A percentile compares a stretch with the other conserved stretches of the same genome.
phyloP scores from a whole-genome alignment of 2,329 filamentous ascomycete species.

The Neonectria hederae region DNA sequence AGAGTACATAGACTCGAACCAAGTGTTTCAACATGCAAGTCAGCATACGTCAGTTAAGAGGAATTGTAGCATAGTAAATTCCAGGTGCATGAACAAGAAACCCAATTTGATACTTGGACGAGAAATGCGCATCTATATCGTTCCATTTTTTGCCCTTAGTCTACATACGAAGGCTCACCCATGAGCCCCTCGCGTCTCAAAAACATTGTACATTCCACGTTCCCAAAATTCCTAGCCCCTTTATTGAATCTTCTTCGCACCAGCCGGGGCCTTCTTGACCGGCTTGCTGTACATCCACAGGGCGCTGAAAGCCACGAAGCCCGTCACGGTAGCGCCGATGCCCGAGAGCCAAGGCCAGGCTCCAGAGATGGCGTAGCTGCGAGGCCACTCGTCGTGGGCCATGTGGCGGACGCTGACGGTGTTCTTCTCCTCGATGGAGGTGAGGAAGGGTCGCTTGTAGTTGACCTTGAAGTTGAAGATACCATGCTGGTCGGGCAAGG shows the following conservation, averaged over 20 bases:
- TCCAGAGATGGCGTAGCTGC: constrained; percentile 87
- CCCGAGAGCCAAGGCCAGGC: constrained; percentile 96
- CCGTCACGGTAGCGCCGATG: constrained; percentile 82
- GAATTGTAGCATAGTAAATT: not conserved
- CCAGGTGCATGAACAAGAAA: constrained; percentile 1
- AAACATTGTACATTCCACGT: constrained; percentile 28
- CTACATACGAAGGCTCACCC: constrained; percentile 29
- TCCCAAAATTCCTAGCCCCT: constrained; percentile 9
- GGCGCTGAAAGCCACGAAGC: constrained; percentile 85
- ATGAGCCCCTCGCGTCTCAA: constrained; percentile 17
- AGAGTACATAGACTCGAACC: too few species aligned
- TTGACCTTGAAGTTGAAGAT: constrained; percentile 99
- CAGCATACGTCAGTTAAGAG: too few species aligned
- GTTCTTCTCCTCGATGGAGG: constrained; percentile 89
- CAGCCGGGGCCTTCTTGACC: constrained; percentile 43
- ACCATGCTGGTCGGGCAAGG: constrained; percentile 93
- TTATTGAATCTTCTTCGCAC: constrained; percentile 60
- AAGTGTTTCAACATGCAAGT: too few species aligned
- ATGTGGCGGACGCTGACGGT: constrained; percentile 96
- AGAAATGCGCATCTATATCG: constrained; percentile 28
- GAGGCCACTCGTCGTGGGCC: constrained; percentile 95
- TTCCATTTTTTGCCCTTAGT: constrained; percentile 31
- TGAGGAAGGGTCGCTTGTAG: constrained; percentile 95
- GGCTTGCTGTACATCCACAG: constrained; percentile 83
- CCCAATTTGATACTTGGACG: constrained; percentile 7